Evolutionary conservation across 306 rosid species (phyloP).

Genomic region (Lablab purpureus): DNA sequence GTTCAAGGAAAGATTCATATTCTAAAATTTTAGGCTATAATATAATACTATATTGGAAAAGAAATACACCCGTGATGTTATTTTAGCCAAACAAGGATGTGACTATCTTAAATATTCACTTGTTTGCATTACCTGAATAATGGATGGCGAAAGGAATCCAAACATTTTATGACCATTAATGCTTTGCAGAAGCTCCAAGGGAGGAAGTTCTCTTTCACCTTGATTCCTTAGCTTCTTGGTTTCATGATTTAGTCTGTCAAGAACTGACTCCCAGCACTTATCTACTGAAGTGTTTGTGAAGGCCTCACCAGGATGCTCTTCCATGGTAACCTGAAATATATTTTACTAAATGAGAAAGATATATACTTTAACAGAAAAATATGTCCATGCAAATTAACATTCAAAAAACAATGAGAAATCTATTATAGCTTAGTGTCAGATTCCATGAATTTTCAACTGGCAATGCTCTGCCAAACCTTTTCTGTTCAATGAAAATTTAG

Average conservation of each 20-base stretch:
- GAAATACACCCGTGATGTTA: background rate
- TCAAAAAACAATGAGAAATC: background rate
- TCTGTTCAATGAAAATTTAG: constrained; percentile 5
- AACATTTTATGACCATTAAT: constrained; percentile 80
- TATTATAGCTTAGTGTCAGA: background rate
- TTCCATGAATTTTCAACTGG: background rate
- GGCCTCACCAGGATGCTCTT: constrained; percentile 62
- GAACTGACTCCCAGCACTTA: constrained; percentile 78
- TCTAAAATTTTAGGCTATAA: background rate
- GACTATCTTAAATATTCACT: background rate
- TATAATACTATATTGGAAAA: constrained; percentile 2
- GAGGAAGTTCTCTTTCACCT: constrained; percentile 50
- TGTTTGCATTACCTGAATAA: constrained; percentile 63
- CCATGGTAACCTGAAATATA: constrained; percentile 75
- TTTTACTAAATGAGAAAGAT: constrained; percentile 14
- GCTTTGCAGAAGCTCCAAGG: constrained; percentile 52
- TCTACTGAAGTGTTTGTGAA: constrained; percentile 62
- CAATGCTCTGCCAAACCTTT: background rate
- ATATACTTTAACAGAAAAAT: constrained; percentile 38
- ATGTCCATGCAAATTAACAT: background rate
- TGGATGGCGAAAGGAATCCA: constrained; percentile 73
- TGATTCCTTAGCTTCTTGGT: constrained; percentile 48
- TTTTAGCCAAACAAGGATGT: background rate
- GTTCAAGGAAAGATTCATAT: background rate
- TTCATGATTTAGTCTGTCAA: constrained; percentile 59